Conservation (phyloP, 2,329 filamentous ascomycete genomes). For the Zymoseptoria ardabiliae region DNA sequence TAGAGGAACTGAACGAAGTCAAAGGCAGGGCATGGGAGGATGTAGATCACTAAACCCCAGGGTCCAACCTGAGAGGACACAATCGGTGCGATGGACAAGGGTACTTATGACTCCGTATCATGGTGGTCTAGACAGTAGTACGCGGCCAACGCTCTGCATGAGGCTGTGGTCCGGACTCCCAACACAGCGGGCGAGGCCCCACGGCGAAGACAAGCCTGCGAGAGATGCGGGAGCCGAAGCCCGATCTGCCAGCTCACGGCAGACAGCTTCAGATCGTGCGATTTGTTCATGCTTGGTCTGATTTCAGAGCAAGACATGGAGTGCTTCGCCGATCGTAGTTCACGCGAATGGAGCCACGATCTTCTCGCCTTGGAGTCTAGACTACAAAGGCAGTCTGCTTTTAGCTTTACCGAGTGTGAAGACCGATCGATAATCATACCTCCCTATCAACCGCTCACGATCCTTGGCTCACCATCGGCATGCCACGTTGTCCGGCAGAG, state of each 20-base stretch:
- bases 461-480: neutral
- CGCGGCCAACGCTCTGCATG: neutral
- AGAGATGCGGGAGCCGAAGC: no score
- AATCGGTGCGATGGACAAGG: neutral
- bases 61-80: conserved; percentile 2
- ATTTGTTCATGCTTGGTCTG: no score
- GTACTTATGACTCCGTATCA: neutral
- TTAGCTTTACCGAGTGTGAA: no score
- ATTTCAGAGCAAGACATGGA: neutral
- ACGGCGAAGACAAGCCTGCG: no score
- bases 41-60: conserved; percentile 34
- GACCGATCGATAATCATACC: no score
- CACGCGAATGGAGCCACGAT: neutral
- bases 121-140: neutral
- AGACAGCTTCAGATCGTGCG: neutral
- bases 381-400: no score
- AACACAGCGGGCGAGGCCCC: neutral
- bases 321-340: neutral
- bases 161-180: neutral
- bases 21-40: conserved; percentile 89
- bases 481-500: neutral
- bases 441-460: no score
- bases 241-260: neutral
- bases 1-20: conserved; percentile 76
- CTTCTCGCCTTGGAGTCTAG: no score